These are phyloP conservation scores for Eucalyptus marginata DNA, from an alignment of 345 rosid species.

Conservation along the genomic window DNA sequence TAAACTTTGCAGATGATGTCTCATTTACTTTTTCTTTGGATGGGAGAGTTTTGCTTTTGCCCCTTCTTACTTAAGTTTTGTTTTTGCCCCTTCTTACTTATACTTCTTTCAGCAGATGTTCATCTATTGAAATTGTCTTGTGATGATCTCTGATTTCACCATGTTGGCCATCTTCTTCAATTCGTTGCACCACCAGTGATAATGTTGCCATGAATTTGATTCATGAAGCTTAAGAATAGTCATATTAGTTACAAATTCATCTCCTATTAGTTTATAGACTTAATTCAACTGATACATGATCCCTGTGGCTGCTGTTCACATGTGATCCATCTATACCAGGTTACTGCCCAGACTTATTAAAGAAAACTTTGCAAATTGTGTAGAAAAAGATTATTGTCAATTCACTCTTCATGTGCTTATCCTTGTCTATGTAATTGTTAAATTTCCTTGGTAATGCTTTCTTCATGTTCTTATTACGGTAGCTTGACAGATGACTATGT, in stretches of 20 bases:
- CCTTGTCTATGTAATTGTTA: background rate
- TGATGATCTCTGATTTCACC: background rate
- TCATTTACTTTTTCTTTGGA: background rate
- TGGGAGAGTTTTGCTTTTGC: background rate
- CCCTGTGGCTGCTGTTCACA: background rate
- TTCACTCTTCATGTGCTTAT: background rate
- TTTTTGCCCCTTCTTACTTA: background rate
- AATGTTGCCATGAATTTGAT: background rate
- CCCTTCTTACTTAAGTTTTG: background rate
- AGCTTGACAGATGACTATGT: background rate
- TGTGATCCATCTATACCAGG: background rate
- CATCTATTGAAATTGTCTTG: background rate
- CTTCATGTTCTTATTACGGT: background rate
- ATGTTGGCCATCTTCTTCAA: background rate
- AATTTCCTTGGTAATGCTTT: background rate
- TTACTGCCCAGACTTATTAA: background rate
- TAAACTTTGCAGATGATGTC: background rate
- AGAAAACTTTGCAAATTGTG: background rate
- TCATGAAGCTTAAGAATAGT: background rate
- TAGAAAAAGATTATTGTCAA: background rate
- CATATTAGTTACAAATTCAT: background rate
- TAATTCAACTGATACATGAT: background rate
- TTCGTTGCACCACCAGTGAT: background rate
- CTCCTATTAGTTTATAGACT: background rate
- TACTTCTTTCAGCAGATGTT: background rate